Percentiles rank a stretch among this genome's conserved stretches.
Conservation (phyloP, 2,329 filamentous ascomycete species). For the Ophiognomonia clavigignenti-juglandacearum region DNA sequence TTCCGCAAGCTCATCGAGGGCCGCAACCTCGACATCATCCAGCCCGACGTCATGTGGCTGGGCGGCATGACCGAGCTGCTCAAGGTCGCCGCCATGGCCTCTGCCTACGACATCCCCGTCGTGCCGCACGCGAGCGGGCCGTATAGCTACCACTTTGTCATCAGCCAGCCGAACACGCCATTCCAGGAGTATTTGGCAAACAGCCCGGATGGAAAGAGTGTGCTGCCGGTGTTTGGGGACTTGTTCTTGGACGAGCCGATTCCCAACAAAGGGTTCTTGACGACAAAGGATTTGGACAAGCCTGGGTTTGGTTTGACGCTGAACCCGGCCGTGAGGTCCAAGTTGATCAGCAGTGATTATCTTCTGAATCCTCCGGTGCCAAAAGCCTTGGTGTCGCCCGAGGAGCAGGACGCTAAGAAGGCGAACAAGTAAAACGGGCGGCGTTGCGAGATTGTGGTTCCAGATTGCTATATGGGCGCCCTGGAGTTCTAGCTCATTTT, state of each 20-base stretch:
- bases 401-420: conserved; percentile 19
- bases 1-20: conserved; percentile 93
- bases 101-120: conserved; percentile 90
- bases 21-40: conserved; percentile 88
- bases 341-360: conserved; percentile 69
- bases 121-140: conserved; percentile 92
- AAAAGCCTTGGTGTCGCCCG: conserved; percentile 22
- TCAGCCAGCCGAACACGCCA: conserved; percentile 86
- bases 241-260: conserved; percentile 89
- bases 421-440: conserved; percentile 11
- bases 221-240: conserved; percentile 87
- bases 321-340: conserved; percentile 66
- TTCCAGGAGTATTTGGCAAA: conserved; percentile 97
- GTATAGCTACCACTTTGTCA: conserved; percentile 94
- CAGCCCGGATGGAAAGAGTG: conserved; percentile 83
- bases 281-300: conserved; percentile 75
- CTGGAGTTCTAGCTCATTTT: too few relatives aligned
- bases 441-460: too few relatives aligned
- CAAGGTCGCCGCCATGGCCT: conserved; percentile 81
- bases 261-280: conserved; percentile 75
- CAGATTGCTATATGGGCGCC: too few relatives aligned
- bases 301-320: conserved; percentile 87
- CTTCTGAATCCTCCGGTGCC: conserved; percentile 65
- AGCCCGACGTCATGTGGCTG: conserved; percentile 97
- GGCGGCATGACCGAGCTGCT: conserved; percentile 89